Percentiles rank a stretch among this genome's conserved stretches.
These are phyloP conservation scores for Pistacia vera DNA, from an alignment of 345 rosid species.

Conservation along the genomic window DNA sequence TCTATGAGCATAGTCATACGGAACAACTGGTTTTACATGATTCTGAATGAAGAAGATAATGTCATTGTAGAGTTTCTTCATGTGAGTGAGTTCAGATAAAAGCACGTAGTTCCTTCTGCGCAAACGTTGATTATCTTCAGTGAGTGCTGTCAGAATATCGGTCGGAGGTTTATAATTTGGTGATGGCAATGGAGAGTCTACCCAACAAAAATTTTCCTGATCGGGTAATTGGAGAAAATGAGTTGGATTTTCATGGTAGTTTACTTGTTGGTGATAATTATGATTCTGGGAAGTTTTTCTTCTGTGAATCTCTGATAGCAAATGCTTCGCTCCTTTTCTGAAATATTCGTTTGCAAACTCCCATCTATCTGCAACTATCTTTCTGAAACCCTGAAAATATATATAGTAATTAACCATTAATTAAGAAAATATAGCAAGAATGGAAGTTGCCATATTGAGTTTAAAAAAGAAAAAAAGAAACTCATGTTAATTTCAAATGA, in stretches of 20 bases:
- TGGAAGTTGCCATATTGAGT: too few relatives aligned
- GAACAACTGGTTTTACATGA: constrained; percentile 43
- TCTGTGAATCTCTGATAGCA: constrained; percentile 59
- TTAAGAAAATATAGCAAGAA: too few relatives aligned
- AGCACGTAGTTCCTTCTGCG: constrained; percentile 52
- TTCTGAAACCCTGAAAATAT: constrained; percentile 56
- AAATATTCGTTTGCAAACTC: constrained; percentile 66
- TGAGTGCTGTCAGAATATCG: constrained; percentile 39
- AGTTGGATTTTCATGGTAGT: constrained; percentile 14
- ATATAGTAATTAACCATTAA: background rate
- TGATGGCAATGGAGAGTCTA: constrained; percentile 14
- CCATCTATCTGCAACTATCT: constrained; percentile 65
- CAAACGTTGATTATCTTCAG: constrained; percentile 56
- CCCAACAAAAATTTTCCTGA: background rate
- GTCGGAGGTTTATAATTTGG: constrained; percentile 6
- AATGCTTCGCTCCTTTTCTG: constrained; percentile 58
- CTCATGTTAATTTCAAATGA: too few relatives aligned
- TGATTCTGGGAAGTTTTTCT: constrained; percentile 46
- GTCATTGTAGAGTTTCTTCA: constrained; percentile 65
- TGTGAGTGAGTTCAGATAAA: constrained; percentile 56
- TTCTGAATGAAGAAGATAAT: constrained; percentile 66
- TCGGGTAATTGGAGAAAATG: constrained; percentile 15
- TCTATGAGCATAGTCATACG: background rate
- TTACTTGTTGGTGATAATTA: background rate
- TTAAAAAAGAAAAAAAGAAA: too few relatives aligned